phyloP scores from a whole-genome alignment of 768 basidiomycete species.

The Mycena kentingensis region DNA sequence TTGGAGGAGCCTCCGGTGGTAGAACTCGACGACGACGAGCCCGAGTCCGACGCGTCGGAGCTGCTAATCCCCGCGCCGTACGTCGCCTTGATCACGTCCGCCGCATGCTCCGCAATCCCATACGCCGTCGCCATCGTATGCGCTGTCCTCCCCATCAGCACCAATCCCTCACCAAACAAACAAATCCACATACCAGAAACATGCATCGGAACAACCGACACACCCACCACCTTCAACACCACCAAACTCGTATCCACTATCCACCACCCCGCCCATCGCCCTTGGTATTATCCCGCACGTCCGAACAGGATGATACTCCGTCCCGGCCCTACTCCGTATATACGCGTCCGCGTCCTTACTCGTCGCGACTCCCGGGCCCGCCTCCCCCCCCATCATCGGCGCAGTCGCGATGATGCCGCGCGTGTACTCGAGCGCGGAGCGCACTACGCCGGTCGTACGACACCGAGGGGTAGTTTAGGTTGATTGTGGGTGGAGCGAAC shows the following conservation, averaged over 20 bases:
- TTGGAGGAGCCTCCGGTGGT: neutral
- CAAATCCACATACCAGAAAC: slow-evolving; percentile 8
- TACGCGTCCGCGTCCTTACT: slow-evolving; percentile 10
- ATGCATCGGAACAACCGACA: slow-evolving; percentile 19
- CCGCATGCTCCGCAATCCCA: slow-evolving; percentile 25
- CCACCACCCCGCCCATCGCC: slow-evolving; percentile 39
- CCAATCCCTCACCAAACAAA: neutral
- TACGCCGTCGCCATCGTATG: slow-evolving; percentile 26
- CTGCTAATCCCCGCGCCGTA: slow-evolving; percentile 1
- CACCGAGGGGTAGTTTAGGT: slow-evolving; percentile 24
- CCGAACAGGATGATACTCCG: slow-evolving; percentile 15
- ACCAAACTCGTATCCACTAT: slow-evolving; percentile 42
- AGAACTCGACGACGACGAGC: neutral
- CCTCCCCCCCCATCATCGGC: slow-evolving; percentile 16
- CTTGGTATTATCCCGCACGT: slow-evolving; percentile 18
- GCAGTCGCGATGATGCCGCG: slow-evolving; percentile 12
- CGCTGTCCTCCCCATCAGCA: neutral
- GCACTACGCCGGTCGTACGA: slow-evolving; percentile 21
- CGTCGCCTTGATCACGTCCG: slow-evolving; percentile 19
- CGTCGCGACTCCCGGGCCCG: slow-evolving; percentile 4
- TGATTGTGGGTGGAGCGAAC: slow-evolving; percentile 19
- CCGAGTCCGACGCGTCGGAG: neutral
- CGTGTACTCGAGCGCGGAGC: slow-evolving; percentile 20
- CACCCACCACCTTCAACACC: slow-evolving; percentile 45
- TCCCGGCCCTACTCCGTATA: slow-evolving; percentile 11